These are phyloP conservation scores for Lumnitzera racemosa DNA, from an alignment of 345 rosid species.

Conservation along the genomic window DNA sequence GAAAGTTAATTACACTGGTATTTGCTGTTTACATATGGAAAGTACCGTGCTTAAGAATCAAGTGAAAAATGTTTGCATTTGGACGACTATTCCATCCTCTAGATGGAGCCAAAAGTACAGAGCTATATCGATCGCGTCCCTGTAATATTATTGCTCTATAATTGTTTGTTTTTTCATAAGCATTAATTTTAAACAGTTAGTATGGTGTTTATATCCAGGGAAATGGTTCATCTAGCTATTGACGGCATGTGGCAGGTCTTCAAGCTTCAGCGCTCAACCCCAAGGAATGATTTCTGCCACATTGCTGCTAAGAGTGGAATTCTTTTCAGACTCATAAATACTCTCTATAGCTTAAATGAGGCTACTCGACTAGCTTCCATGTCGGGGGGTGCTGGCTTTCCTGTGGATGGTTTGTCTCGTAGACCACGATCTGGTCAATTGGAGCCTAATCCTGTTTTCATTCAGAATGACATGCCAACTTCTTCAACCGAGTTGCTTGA, in stretches of 20 bases:
- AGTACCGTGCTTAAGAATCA: too few relatives aligned
- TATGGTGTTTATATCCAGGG: conserved; percentile 48
- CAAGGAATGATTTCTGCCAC: conserved; percentile 89
- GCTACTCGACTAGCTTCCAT: conserved; percentile 76
- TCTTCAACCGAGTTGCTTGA: conserved; percentile 57
- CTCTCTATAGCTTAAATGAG: conserved; percentile 94
- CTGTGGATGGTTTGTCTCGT: conserved; percentile 52
- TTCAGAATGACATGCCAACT: conserved; percentile 48
- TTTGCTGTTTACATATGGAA: too few relatives aligned
- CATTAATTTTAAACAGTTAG: background rate
- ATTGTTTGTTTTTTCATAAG: background rate
- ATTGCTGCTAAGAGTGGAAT: conserved; percentile 95
- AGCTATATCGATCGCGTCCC: too few relatives aligned
- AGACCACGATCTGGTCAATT: conserved; percentile 70
- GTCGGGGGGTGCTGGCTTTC: conserved; percentile 53
- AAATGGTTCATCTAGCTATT: conserved; percentile 98
- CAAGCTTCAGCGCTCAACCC: conserved; percentile 90
- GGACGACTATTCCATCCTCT: too few relatives aligned
- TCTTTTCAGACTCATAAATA: conserved; percentile 76
- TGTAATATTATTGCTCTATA: too few relatives aligned
- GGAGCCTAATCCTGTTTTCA: conserved; percentile 51
- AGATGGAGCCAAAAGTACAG: too few relatives aligned
- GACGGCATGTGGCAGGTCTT: conserved; percentile 99
- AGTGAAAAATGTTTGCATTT: too few relatives aligned
- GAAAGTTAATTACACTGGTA: too few relatives aligned